A percentile compares a stretch with the other conserved stretches of the same genome.
phyloP scores from a whole-genome alignment of 2,329 filamentous ascomycete species.

The Cladophialophora exuberans region DNA sequence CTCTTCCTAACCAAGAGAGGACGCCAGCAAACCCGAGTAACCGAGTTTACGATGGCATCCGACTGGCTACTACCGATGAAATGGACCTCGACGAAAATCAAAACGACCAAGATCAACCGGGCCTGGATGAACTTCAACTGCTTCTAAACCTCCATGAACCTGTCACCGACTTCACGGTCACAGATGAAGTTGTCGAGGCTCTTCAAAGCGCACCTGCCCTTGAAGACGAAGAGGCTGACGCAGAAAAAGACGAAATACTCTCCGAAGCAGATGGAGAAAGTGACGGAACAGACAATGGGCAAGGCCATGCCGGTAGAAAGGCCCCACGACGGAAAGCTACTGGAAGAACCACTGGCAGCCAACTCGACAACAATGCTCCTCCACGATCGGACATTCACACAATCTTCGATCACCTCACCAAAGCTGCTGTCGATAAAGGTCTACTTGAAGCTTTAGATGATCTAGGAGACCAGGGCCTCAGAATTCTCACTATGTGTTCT shows the following conservation, averaged over 20 bases:
- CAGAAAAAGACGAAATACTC: not conserved
- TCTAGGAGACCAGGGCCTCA: constrained; percentile 46
- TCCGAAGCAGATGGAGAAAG: not conserved
- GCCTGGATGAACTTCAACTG: not conserved
- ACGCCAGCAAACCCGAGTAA: no score
- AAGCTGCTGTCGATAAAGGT: constrained; percentile 32
- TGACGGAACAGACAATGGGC: no score
- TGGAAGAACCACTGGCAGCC: not conserved
- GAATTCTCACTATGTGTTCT: constrained; percentile 74
- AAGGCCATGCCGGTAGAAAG: no score
- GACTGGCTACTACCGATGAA: not conserved
- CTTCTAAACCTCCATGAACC: not conserved
- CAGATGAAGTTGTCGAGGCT: not conserved
- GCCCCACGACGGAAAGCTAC: not conserved
- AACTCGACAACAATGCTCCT: constrained; percentile 35
- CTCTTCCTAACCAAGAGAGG: no score
- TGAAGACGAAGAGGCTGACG: not conserved
- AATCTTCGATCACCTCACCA: constrained; percentile 55
- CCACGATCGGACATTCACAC: constrained; percentile 52
- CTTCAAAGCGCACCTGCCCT: not conserved
- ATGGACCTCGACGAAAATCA: not conserved
- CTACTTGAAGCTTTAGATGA: constrained; percentile 41
- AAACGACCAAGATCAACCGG: not conserved
- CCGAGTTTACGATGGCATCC: not conserved
- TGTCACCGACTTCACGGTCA: no score